A percentile compares a stretch with the other conserved stretches of the same genome.
phyloP scores from a whole-genome alignment of 306 rosid genomes.

The Medicago truncatula region MtrunA17r5.0-ANR NC_053043.1:12357001-12357500 shows the following conservation, averaged over 20 bases:
- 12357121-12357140: slow-evolving; percentile 94
- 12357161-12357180: slow-evolving; percentile 1
- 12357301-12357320: slow-evolving; percentile 75
- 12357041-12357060: slow-evolving; percentile 92
- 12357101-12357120: slow-evolving; percentile 66
- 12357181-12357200: not conserved
- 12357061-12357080: slow-evolving; percentile 69
- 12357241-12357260: not conserved
- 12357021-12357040: slow-evolving; percentile 71
- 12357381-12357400: slow-evolving; percentile 72
- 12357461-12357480: slow-evolving; percentile 81
- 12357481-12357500: slow-evolving; percentile 84
- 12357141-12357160: slow-evolving; percentile 84
- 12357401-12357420: slow-evolving; percentile 55
- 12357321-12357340: slow-evolving; percentile 82
- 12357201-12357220: not conserved
- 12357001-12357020: slow-evolving; percentile 89
- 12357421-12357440: slow-evolving; percentile 68
- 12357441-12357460: slow-evolving; percentile 80
- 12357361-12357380: slow-evolving; percentile 81
- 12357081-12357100: slow-evolving; percentile 60
- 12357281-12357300: not conserved
- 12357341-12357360: slow-evolving; percentile 71
- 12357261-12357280: not conserved
- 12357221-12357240: not conserved